These are phyloP conservation scores for Leptodontidium sp. DNA, from an alignment of 2,329 filamentous ascomycete genomes.

Conservation along the genomic window DNA sequence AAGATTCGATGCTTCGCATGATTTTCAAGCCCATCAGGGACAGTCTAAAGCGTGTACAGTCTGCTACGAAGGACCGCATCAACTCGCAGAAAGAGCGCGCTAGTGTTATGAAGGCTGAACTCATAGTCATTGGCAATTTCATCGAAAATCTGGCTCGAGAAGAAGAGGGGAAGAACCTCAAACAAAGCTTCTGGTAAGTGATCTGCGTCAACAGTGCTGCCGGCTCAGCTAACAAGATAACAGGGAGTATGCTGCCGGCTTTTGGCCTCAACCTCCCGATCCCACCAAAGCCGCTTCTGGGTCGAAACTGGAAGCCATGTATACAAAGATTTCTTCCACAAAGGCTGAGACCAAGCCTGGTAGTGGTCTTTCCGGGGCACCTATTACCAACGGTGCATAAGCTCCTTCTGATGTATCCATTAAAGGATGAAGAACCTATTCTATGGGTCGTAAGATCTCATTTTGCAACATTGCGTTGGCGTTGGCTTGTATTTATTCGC, in stretches of 20 bases:
- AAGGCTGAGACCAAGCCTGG: conserved; percentile 27
- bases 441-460: neutral
- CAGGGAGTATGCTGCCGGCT: conserved; percentile 47
- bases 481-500: conserved; percentile 23
- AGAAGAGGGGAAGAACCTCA: conserved; percentile 41
- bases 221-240: conserved; percentile 26
- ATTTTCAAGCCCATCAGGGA: conserved; percentile 65
- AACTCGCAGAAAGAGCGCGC: conserved; percentile 69
- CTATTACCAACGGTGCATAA: conserved; percentile 30
- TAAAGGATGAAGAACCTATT: conserved; percentile 8
- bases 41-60: conserved; percentile 66
- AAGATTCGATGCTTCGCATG: conserved; percentile 51
- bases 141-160: conserved; percentile 54
- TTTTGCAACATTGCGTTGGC: conserved; percentile 31
- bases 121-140: conserved; percentile 69
- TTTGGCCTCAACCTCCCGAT: conserved; percentile 43
- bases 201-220: neutral
- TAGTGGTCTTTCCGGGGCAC: conserved; percentile 22
- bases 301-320: conserved; percentile 44
- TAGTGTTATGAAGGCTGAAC: conserved; percentile 66
- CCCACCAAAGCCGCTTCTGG: conserved; percentile 37
- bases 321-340: conserved; percentile 40
- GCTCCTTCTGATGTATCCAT: conserved; percentile 11
- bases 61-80: conserved; percentile 68
- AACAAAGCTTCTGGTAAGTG: conserved; percentile 45